phyloP scores from a whole-genome alignment of 495 filamentous ascomycete genomes.

The Articulospora tetracladia region DNA sequence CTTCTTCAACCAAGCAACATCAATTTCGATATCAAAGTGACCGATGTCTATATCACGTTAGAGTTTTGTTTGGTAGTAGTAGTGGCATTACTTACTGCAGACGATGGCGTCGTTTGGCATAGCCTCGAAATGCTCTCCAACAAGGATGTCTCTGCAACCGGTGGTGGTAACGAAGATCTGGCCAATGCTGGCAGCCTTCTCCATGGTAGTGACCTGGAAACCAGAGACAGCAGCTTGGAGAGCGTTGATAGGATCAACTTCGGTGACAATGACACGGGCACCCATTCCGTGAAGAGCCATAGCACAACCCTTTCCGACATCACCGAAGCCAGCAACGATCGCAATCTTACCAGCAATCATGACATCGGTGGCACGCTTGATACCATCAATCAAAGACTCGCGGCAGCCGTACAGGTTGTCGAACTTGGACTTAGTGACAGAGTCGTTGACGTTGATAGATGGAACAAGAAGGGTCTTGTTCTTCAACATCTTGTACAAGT shows the following conservation, averaged over 20 bases:
- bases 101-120: constrained; percentile 99
- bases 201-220: constrained; percentile 96
- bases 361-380: constrained; percentile 99
- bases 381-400: constrained; percentile 97
- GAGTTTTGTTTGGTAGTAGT: constrained; percentile 12
- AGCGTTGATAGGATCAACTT: constrained; percentile 99
- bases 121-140: constrained; percentile 85
- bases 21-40: constrained; percentile 99
- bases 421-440: constrained; percentile 89
- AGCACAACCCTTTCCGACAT: constrained; percentile 98
- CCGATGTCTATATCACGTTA: constrained; percentile 72
- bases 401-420: constrained; percentile 99
- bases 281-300: constrained; percentile 95
- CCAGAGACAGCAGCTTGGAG: constrained; percentile 97
- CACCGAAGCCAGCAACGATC: constrained; percentile 96
- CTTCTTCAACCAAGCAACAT: constrained; percentile 98
- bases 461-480: constrained; percentile 84
- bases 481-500: constrained; percentile 98
- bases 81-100: constrained; percentile 71
- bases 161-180: constrained; percentile 99
- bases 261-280: constrained; percentile 93
- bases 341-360: constrained; percentile 99
- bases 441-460: constrained; percentile 92
- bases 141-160: constrained; percentile 96
- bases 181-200: constrained; percentile 75